A percentile compares a stretch with the other conserved stretches of the same genome.
Evolutionary conservation across 352 stramenopile genomes (phyloP).

Genomic region (Globisporangium orthogonon): DNA sequence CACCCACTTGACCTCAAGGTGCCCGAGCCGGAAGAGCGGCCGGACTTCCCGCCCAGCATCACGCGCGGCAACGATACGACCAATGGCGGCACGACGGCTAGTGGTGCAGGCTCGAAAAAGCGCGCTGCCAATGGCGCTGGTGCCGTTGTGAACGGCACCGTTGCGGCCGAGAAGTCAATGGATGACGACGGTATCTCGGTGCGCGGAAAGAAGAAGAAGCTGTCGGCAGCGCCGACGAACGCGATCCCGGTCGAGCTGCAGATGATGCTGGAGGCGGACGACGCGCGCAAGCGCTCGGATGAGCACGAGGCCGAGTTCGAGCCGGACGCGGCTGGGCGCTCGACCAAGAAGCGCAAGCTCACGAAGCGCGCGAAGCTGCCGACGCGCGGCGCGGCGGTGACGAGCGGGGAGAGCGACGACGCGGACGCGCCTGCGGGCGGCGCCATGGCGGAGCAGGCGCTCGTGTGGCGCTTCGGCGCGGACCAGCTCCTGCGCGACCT

Average conservation of each 20-base stretch:
- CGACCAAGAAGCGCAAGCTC: conserved; percentile 59
- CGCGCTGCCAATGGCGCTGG: conserved; percentile 4
- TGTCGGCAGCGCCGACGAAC: conserved; percentile 23
- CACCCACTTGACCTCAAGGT: conserved; percentile 79
- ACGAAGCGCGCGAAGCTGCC: conserved; percentile 79
- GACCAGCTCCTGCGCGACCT: conserved; percentile 78
- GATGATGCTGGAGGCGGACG: conserved; percentile 81
- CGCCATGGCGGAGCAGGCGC: conserved; percentile 51
- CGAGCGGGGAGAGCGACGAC: conserved; percentile 29
- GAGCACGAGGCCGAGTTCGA: conserved; percentile 65
- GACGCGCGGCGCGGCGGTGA: conserved; percentile 30
- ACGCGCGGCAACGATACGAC: conserved; percentile 36
- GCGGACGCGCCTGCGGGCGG: conserved; percentile 13
- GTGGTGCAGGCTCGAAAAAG: not conserved
- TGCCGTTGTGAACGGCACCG: conserved; percentile 6
- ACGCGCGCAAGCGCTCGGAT: conserved; percentile 33
- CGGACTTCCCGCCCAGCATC: conserved; percentile 58
- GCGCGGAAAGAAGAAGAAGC: conserved; percentile 62
- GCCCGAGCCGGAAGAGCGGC: conserved; percentile 44
- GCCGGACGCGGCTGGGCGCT: conserved; percentile 21
- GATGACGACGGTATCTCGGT: conserved; percentile 71
- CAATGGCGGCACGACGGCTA: conserved; percentile 1
- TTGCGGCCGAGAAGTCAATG: conserved; percentile 4
- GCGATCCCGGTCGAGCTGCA: conserved; percentile 76
- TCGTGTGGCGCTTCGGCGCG: conserved; percentile 77